Base-by-base conservation (phyloP, 306 rosid species). In the Herpetospermum pedunculosum region DNA sequence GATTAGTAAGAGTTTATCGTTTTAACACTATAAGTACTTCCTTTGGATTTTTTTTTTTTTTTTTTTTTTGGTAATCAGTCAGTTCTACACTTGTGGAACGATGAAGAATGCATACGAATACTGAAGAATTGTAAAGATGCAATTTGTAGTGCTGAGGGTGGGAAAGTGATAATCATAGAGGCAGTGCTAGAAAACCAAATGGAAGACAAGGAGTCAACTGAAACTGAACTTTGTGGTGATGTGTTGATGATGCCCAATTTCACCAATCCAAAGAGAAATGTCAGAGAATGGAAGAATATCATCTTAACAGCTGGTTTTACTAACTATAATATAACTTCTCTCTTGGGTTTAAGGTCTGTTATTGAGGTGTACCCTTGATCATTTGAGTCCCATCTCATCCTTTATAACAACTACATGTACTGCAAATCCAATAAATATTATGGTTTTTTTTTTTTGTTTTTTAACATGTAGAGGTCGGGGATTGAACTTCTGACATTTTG, bases 221-320 rank as follows among this genome's bases (percentile, higher is more conserved):
- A 82, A 53, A 48, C 77, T 44, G 80, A 84, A 41, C 58, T 88
- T 67, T 76, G 72, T 10, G 82, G 75, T 71, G 89, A 90, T 28
- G 35, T 84, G 73, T 25, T 84, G 53, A 86, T 86, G 92, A 74
- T 90, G 67, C 76, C 58, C 46, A 3, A 63, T 62, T 71, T 72
- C 5, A 77, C 75, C 43, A 88, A 85, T 64, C 70, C 50, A 72
- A 83, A 88, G 72, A 78, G 91, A 50, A 78, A 73, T 4, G 80
- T 78, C 71, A 79, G 76, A 48, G 89, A 90, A 29, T 90, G 89
- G 93, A 77, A 83, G 54, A 84, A 58, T 4, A 81, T 90, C 6
- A 80, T 88, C 30, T 55, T 55, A 0, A 80, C 83, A 8, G 88
- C 93, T 16, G 96, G 96, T 3, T 86, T 84, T 55, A 83, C 79